Evolutionary conservation across 352 stramenopile genomes (phyloP).

Genomic region (Achlya hypogyna): DNA sequence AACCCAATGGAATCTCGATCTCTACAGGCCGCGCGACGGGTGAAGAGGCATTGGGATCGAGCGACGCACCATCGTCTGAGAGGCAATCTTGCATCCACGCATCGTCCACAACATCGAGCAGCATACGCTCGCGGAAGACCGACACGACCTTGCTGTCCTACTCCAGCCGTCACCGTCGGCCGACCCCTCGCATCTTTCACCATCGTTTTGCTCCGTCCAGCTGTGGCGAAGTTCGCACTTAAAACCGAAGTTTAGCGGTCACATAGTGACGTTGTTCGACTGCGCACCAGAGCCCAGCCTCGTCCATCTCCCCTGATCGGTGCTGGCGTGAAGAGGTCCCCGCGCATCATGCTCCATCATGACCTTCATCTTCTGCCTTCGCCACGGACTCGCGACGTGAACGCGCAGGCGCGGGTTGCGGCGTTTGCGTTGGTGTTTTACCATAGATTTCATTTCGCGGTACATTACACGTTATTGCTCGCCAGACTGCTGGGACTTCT

Average conservation of each 20-base stretch:
- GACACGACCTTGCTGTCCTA: conserved; percentile 66
- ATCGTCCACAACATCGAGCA: conserved; percentile 74
- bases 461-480: conserved; percentile 6
- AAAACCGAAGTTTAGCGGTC: no score
- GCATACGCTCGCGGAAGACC: conserved; percentile 58
- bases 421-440: no score
- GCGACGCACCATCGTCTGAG: conserved; percentile 66
- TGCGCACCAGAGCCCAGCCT: no score
- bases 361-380: no score
- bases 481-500: conserved; percentile 37
- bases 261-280: no score
- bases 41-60: background rate
- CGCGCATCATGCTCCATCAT: no score
- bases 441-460: no score
- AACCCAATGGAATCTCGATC: conserved; percentile 50
- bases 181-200: no score
- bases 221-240: background rate
- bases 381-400: no score
- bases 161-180: background rate
- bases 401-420: no score
- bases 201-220: background rate
- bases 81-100: conserved; percentile 70
- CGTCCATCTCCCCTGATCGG: no score
- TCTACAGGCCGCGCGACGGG: conserved; percentile 27
- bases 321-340: no score